Evolutionary conservation across 257 asterid genomes (phyloP), one percentile per base, ranked within the genome.

Genomic region (Datura wrightii): DNA sequence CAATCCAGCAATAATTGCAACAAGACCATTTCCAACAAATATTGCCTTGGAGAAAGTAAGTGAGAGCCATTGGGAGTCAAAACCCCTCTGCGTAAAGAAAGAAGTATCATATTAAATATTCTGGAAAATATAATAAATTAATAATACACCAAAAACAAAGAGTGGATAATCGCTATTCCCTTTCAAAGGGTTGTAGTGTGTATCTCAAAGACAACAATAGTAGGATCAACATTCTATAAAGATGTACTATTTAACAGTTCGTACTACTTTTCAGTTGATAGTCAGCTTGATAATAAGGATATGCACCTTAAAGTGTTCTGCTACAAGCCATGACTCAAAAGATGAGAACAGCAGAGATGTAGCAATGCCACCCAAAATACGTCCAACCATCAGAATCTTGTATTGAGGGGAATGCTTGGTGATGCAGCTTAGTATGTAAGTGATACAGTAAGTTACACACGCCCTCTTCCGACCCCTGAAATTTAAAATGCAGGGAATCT

Each of bases 291-390:
- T 10, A 16, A 14, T 66, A 58, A 76, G 87, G 62, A 54, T 79
- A 79, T 84, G 84, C 55, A 96, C 99, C 99, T 96, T 96, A 94
- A 91, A 91, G 94, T 96, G 99, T 85, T 96, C 99, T 1, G 98
- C 99, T 86, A 96, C 99, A 78, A 96, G 97, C 99, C 99, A 96
- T 9, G 99, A 96, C 87, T 96, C 99, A 85, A 96, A 96, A 41
- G 98, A 91, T 79, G 99, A 96, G 85, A 93, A 96, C 90, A 96
- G 92, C 80, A 96, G 95, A 82, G 99, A 96, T 53, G 99, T 96
- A 83, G 99, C 97, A 81, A 96, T 92, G 74, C 99, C 99, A 86
- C 99, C 99, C 92, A 96, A 86, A 84, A 96, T 82, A 83, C 99
- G 98, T 10, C 99, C 99, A 88, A 96, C 19, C 98, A 96, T 93